Percentiles rank a stretch among this genome's conserved stretches.
Conservation (phyloP, 2,329 filamentous ascomycete species). For the Nannizziopsis barbatae region DNA sequence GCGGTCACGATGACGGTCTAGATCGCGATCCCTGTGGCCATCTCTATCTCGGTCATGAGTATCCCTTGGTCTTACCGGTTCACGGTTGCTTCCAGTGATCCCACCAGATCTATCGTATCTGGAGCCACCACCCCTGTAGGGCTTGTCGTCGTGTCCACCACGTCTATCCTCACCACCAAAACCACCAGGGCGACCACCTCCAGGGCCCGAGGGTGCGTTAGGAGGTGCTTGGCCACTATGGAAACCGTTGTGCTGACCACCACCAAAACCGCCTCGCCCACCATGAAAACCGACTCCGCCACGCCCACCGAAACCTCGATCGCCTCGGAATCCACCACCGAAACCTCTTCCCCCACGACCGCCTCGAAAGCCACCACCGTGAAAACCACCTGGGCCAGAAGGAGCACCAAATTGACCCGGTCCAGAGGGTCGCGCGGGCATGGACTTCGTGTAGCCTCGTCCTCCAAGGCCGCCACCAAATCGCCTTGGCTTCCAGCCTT, state of each 20-base stretch:
- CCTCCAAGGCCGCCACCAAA: slow-evolving; percentile 88
- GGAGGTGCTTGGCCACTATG: slow-evolving; percentile 34
- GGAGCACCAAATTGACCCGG: slow-evolving; percentile 47
- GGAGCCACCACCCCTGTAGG: slow-evolving; percentile 37
- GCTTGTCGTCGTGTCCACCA: slow-evolving; percentile 52
- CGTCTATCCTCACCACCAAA: slow-evolving; percentile 35
- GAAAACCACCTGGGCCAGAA: slow-evolving; percentile 45
- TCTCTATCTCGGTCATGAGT: slow-evolving; percentile 42
- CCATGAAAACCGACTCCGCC: slow-evolving; percentile 49
- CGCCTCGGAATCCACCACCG: slow-evolving; percentile 43
- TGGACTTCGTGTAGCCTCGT: slow-evolving; percentile 78
- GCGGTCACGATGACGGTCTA: slow-evolving; percentile 46
- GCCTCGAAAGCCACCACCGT: slow-evolving; percentile 45
- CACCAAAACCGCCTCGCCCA: slow-evolving; percentile 42
- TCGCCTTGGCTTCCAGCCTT: slow-evolving; percentile 83
- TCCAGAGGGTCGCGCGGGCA: slow-evolving; percentile 59
- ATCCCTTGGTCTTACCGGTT: slow-evolving; percentile 63
- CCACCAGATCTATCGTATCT: slow-evolving; percentile 41
- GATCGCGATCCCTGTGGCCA: slow-evolving; percentile 43
- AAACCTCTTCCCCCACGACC: slow-evolving; percentile 45
- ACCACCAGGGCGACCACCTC: slow-evolving; percentile 45
- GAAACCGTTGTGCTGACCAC: slow-evolving; percentile 20
- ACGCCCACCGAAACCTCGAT: slow-evolving; percentile 40
- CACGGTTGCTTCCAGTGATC: slow-evolving; percentile 66
- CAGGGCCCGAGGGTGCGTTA: slow-evolving; percentile 43